Evolutionary conservation across 225 moss, liverwort and hornwort species (phyloP), one percentile per base, ranked within the genome.

Genomic region (Sphagnum tenellum): DNA sequence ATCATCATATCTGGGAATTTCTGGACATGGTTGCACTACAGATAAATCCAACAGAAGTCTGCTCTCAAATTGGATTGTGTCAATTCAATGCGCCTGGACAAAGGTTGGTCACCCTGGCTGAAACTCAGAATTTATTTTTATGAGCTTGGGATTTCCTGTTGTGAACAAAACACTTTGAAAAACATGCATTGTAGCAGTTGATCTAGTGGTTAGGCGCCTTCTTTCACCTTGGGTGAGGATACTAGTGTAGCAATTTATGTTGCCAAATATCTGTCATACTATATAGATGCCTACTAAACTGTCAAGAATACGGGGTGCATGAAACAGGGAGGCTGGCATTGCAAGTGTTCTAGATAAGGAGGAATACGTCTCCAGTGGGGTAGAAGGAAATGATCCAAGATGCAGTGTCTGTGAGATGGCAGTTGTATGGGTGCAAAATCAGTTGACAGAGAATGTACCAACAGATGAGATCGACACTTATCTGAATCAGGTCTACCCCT

Each of bases 381-480:
- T 52, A 5, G 29, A 79, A 57, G 86, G 85, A 66, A 73, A 73
- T 62, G 52, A 52, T 9, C 14, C 51, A 53, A 62, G 82, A 7
- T 98, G 93, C 65, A 75, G 67, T 2, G 76, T 90, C 12, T 98
- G 98, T 67, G 86, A 98, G 78, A 93, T 98, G 86, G 90, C 90
- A 7, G 90, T 98, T 12, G 77, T 93, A 60, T 93, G 98, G 93
- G 87, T 88, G 65, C 88, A 88, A 66, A 93, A 88, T 69, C 93
- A 90, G 65, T 66, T 98, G 45, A 79, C 74, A 60, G 82, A 90
- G 52, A 98, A 98, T 67, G 73, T 71, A 7, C 93, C 89, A 14
- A 79, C 80, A 77, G 68, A 72, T 3, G 74, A 87, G 71, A 88
- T 98, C 61, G 73, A 86, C 61, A 76, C 52, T 4, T 75, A 91